phyloP scores from a whole-genome alignment of 2,329 filamentous ascomycete species.

The Microascus cirrosus region DNA sequence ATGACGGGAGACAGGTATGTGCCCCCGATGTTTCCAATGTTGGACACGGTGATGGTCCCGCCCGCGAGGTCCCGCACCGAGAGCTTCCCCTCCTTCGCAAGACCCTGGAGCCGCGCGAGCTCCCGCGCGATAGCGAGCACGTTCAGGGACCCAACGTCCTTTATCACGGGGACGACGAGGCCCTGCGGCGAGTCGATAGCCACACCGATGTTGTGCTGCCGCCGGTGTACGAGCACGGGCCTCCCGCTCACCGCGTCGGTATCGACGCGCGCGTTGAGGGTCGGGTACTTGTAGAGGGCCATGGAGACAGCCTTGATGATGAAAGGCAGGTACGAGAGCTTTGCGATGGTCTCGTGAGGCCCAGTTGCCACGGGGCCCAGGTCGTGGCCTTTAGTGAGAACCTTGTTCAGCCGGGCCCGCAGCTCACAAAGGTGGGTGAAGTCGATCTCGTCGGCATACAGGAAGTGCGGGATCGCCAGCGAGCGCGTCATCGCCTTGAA shows the following conservation, averaged over 20 bases:
- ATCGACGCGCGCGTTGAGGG: constrained; percentile 82
- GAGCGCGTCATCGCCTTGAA: constrained; percentile 96
- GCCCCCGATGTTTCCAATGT: constrained; percentile 91
- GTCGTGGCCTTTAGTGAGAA: constrained; percentile 26
- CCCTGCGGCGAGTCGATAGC: constrained; percentile 90
- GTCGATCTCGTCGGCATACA: constrained; percentile 85
- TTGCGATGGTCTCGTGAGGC: constrained; percentile 32
- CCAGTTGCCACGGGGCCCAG: constrained; percentile 19
- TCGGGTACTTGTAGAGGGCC: constrained; percentile 67
- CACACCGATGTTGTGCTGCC: constrained; percentile 87
- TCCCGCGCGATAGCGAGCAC: constrained; percentile 71
- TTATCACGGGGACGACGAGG: constrained; percentile 84
- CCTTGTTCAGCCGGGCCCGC: constrained; percentile 62
- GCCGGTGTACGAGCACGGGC: constrained; percentile 66
- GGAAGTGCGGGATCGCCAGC: constrained; percentile 83
- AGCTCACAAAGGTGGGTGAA: constrained; percentile 64
- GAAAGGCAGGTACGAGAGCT: constrained; percentile 86
- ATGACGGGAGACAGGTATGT: constrained; percentile 88
- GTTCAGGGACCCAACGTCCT: constrained; percentile 66
- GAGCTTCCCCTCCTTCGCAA: constrained; percentile 67
- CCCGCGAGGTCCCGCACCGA: constrained; percentile 64
- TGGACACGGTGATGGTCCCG: constrained; percentile 90
- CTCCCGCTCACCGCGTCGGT: constrained; percentile 41
- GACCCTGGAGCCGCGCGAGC: constrained; percentile 58
- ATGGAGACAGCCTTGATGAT: constrained; percentile 92